Evolutionary conservation across 73 alveolate species (phyloP).

Genomic region (Paramecium caudatum): DNA sequence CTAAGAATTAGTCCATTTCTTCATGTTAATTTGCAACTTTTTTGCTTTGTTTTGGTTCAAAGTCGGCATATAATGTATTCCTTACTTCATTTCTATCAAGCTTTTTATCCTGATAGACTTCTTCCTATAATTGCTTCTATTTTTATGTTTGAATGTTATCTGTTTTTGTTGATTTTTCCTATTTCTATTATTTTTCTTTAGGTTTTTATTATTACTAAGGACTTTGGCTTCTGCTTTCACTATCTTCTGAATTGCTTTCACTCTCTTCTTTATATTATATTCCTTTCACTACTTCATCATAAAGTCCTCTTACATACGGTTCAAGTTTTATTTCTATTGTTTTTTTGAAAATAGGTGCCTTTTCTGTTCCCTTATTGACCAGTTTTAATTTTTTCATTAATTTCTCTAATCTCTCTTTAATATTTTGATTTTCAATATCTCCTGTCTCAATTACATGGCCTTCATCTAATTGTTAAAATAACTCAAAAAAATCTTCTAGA

Average conservation of each 20-base stretch:
- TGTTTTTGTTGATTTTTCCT: slow-evolving; percentile 6
- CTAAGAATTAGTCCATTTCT: slow-evolving; percentile 40
- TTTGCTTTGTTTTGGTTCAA: neutral
- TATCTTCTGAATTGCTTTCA: neutral
- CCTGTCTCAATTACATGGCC: slow-evolving; percentile 53
- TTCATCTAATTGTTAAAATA: slow-evolving; percentile 38
- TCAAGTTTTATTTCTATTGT: neutral
- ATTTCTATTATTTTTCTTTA: neutral
- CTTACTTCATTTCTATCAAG: neutral
- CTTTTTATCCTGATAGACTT: neutral
- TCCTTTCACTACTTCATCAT: slow-evolving; percentile 65
- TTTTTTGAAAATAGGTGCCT: slow-evolving; percentile 24
- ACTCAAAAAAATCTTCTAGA: slow-evolving; percentile 33
- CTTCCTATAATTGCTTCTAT: too few species aligned
- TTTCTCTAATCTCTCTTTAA: slow-evolving; percentile 23
- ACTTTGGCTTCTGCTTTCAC: neutral
- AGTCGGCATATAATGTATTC: neutral
- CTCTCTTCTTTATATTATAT: neutral
- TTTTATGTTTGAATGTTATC: too few species aligned
- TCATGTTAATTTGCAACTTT: neutral
- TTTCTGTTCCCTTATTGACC: slow-evolving; percentile 18
- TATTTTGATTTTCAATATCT: neutral
- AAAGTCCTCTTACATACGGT: slow-evolving; percentile 53
- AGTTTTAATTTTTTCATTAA: slow-evolving; percentile 27
- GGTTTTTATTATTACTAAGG: neutral